phyloP scores from a whole-genome alignment of 78 protist species.

The Creolimax fragrantissima region DNA sequence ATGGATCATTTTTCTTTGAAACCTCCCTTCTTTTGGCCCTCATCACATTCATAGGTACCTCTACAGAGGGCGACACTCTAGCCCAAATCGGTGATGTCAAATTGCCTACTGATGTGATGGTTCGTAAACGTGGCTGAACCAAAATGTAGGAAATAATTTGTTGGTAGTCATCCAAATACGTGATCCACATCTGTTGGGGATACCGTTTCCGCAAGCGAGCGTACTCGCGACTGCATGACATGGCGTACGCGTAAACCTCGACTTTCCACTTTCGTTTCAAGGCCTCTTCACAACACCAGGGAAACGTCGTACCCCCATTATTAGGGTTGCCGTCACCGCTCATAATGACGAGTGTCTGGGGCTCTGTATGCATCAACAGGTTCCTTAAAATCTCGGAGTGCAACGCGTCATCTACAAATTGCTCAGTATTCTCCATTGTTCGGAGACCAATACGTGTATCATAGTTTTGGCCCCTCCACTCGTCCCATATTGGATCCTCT shows the following conservation, averaged over 20 bases:
- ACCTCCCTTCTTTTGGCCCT: too few species aligned
- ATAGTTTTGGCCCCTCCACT: neutral
- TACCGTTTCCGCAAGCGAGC: neutral
- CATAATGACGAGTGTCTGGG: neutral
- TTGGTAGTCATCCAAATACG: neutral
- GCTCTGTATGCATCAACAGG: neutral
- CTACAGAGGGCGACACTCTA: too few species aligned
- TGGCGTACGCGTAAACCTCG: neutral
- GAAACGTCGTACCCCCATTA: neutral
- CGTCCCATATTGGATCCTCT: neutral
- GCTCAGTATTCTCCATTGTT: neutral
- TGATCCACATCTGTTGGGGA: neutral
- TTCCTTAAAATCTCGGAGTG: neutral
- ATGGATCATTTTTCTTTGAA: too few species aligned
- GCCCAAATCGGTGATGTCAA: neutral
- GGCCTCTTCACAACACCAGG: slow-evolving; percentile 1
- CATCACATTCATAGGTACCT: too few species aligned
- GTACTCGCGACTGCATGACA: neutral
- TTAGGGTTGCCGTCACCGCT: slow-evolving; percentile 7
- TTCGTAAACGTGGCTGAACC: neutral
- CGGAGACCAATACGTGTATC: neutral
- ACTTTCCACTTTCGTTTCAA: neutral
- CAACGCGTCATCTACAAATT: neutral
- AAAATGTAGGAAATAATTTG: neutral
- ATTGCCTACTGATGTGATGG: neutral